Base-by-base conservation (phyloP, 495 filamentous ascomycete genomes). In the Cenococcum geophilum region DNA sequence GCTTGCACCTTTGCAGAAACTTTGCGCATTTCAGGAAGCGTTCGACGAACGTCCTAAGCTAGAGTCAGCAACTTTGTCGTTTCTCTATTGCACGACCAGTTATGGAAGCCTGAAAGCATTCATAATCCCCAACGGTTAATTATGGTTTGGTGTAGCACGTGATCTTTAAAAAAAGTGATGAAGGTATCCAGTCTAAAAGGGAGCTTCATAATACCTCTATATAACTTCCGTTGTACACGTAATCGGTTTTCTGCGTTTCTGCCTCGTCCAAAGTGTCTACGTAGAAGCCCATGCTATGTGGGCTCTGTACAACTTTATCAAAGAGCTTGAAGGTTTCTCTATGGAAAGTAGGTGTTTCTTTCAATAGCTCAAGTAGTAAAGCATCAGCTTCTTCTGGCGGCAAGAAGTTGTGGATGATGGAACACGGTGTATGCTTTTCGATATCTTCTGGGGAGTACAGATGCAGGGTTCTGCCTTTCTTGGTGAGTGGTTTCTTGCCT, bases 401-500 rank as follows among this genome's bases (percentile, higher is more conserved):
- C 0, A 97, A 79, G 70, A 97, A 97, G 68, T 95, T 92, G 75
- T 92, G 92, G 67, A 96, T 85, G 64, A 96, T 86, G 9, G 87
- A 89, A 74, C 91, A 96, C 18, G 93, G 89, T 0, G 93, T 95
- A 66, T 91, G 80, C 16, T 80, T 76, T 52, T 86, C 84, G 27
- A 97, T 80, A 70, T 96, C 90, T 37, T 82, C 76, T 1, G 92
- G 88, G 34, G 86, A 79, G 66, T 83, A 97, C 0, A 97, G 79
- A 71, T 92, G 86, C 8, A 96, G 73, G 0, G 92, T 96, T 63
- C 83, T 76, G 11, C 91, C 93, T 68, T 88, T 96, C 61, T 82
- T 84, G 5, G 86, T 86, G 34, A 86, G 72, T 0, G 76, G 55
- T 61, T 77, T 84, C 10, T 65, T 70, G 8, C 47, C 21, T 9